Conservation (phyloP, 2,329 filamentous ascomycete genomes). For the Cladosporium sp. region DNA sequence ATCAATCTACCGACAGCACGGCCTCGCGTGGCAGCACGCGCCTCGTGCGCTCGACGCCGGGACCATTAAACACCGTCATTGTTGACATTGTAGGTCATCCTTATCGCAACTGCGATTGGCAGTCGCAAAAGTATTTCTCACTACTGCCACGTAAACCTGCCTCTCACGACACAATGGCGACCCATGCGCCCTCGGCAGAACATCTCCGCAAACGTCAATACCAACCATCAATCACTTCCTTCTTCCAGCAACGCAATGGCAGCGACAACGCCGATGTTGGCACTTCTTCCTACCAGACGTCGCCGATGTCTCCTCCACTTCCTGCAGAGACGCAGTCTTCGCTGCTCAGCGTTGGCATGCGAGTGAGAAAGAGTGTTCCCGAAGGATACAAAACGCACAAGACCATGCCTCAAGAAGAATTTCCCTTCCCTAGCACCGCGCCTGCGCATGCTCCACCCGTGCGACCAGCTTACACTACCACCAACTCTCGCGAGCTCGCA, state of each 20-base stretch:
- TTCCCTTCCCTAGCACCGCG: constrained; percentile 23
- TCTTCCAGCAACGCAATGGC: constrained; percentile 4
- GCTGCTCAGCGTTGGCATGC: constrained; percentile 90
- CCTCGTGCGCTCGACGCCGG: neutral
- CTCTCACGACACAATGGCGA: neutral
- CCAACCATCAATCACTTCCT: constrained; percentile 19
- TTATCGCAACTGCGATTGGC: neutral
- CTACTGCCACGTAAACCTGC: neutral
- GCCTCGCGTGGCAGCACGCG: neutral
- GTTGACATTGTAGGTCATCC: neutral
- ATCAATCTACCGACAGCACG: neutral
- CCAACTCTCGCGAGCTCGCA: constrained; percentile 57
- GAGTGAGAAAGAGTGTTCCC: constrained; percentile 84
- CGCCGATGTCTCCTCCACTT: constrained; percentile 47
- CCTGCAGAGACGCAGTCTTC: constrained; percentile 69
- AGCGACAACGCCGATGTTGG: neutral
- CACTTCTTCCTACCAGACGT: constrained; percentile 3
- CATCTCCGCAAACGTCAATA: constrained; percentile 12
- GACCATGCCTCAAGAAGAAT: constrained; percentile 25
- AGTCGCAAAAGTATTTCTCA: neutral
- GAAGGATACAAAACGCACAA: constrained; percentile 85
- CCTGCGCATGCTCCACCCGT: constrained; percentile 33
- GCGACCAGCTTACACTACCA: constrained; percentile 12
- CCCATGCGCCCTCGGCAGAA: neutral
- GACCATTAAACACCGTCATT: constrained; percentile 1